A percentile compares a stretch with the other conserved stretches of the same genome.
Conservation (phyloP, 768 basidiomycete genomes). For the Pleurotus eryngii region DNA sequence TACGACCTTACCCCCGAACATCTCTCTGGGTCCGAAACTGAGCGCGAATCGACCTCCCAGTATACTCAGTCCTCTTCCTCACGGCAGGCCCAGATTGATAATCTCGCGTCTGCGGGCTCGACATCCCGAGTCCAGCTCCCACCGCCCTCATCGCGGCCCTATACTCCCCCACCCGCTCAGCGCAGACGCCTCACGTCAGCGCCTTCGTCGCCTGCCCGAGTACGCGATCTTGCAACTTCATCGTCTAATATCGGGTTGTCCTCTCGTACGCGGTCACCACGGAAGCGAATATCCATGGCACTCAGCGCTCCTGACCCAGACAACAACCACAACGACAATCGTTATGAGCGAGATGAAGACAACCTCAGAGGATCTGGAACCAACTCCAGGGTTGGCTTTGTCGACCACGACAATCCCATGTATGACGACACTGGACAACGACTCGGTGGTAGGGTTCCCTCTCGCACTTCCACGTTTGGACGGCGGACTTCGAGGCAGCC, state of each 20-base stretch:
- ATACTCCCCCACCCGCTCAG: conserved; percentile 12
- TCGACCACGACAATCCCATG: background rate
- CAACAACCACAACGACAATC: background rate
- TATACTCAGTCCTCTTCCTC: conserved; percentile 16
- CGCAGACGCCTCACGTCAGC: conserved; percentile 46
- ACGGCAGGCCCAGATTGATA: conserved; percentile 22
- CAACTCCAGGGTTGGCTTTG: conserved; percentile 1
- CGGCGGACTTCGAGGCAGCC: conserved; percentile 33
- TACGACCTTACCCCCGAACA: conserved; percentile 27
- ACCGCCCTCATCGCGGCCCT: conserved; percentile 2
- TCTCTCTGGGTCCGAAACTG: conserved; percentile 79
- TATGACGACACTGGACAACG: conserved; percentile 1
- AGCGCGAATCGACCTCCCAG: conserved; percentile 55
- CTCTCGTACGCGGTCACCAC: conserved; percentile 10
- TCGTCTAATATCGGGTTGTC: background rate
- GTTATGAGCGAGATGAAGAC: background rate
- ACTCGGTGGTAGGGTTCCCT: background rate
- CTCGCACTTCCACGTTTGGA: conserved; percentile 1
- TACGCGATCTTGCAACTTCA: conserved; percentile 4
- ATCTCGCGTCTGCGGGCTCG: conserved; percentile 17
- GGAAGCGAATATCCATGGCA: conserved; percentile 7
- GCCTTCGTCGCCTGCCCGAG: conserved; percentile 31
- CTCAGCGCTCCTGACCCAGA: background rate
- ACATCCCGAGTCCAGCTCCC: conserved; percentile 4
- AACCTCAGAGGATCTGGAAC: background rate